phyloP scores from a whole-genome alignment of 352 stramenopile genomes.

The Globisporangium nunn region DNA sequence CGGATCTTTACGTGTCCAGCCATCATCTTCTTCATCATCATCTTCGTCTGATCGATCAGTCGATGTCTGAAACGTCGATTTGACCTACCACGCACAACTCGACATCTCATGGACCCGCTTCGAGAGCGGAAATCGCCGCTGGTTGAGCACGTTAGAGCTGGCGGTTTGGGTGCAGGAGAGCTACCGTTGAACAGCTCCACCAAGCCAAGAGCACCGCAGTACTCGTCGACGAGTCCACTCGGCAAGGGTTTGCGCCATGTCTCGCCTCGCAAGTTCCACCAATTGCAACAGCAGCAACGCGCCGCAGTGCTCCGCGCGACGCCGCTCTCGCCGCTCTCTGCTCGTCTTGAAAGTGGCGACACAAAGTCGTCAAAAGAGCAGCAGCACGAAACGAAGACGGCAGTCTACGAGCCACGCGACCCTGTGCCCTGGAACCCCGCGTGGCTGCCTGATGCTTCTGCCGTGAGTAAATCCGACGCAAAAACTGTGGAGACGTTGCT shows the following conservation, averaged over 20 bases:
- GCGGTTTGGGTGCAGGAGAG: neutral
- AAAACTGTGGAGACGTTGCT: slow-evolving; percentile 7
- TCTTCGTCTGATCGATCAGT: neutral
- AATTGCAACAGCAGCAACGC: slow-evolving; percentile 32
- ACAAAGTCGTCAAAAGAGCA: neutral
- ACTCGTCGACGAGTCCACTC: neutral
- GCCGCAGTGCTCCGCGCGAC: slow-evolving; percentile 16
- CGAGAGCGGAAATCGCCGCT: neutral
- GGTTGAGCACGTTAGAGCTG: neutral
- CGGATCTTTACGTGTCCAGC: slow-evolving; percentile 25
- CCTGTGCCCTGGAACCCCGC: slow-evolving; percentile 26
- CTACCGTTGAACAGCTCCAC: neutral
- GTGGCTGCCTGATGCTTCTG: slow-evolving; percentile 11
- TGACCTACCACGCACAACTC: no score
- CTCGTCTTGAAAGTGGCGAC: neutral
- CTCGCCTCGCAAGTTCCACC: slow-evolving; percentile 39
- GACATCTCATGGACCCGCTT: neutral
- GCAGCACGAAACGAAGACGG: neutral
- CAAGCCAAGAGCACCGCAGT: slow-evolving; percentile 2
- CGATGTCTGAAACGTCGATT: neutral
- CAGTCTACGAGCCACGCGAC: neutral
- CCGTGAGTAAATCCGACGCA: neutral
- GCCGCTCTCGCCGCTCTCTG: slow-evolving; percentile 23
- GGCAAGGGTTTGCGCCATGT: slow-evolving; percentile 21
- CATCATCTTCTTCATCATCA: slow-evolving; percentile 8